Base-by-base conservation (phyloP, 768 basidiomycete genomes). In the Russula griseocarnosa region DNA sequence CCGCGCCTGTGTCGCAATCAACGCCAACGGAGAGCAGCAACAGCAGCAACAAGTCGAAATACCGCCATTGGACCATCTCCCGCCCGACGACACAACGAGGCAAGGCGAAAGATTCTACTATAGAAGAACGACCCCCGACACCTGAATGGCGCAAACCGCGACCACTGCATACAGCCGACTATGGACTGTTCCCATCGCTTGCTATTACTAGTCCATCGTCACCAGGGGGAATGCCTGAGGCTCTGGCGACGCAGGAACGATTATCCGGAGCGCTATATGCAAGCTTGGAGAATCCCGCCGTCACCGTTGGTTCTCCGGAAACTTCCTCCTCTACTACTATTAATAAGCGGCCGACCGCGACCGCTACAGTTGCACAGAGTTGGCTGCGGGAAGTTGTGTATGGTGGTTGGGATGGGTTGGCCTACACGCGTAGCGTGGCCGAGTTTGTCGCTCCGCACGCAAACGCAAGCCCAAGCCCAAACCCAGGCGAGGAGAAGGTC, bases 331-430 rank as follows among this genome's bases (percentile, higher is more conserved):
- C 20, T 10, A 13, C 8, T 11, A 5, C 16, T 14, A 47, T 6
- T 16, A 9, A 52, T 55, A 22, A 76, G 55, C n/a, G 3, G 22
- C 24, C 49, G 26, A 28, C 14, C 13, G 49, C 49, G 5, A 26
- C 14, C 11, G 83, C 81, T 14, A 72, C 73, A n/a, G 78, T 81
- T 26, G 87, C 82, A 2, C 86, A 89, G 73, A 79, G 78, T n/a
- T 89, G 86, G 69, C 52, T 92, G 20, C 75, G 81, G 22, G 87
- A 90, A 70, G 71, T 90, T n/a, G 88, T 92, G 0, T 92, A 91
- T 70, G 90, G 90, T 0, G 89, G 90, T 52, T 78, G 84, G 0
- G 88, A 90, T 61, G 90, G 90, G 1, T 74, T 85, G 30, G 90
- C 90, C 6, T 92, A 92, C 71, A 81, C 86, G 58, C 79, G 86